Base-by-base conservation (phyloP, 148 eudicot genomes). In the Pouteria glomerata region DNA sequence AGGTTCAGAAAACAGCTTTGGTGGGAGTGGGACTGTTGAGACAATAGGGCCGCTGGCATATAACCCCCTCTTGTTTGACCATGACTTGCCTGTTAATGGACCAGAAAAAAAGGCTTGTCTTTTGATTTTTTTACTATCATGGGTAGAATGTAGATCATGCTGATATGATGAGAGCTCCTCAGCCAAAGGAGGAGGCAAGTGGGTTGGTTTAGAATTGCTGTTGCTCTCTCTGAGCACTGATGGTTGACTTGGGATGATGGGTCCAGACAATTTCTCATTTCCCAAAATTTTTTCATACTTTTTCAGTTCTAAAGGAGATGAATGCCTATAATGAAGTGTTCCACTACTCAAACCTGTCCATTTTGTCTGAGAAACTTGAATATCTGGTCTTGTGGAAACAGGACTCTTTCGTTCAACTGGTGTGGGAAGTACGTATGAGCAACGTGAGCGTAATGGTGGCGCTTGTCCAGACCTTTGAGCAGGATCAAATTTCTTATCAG, bases 391-490 rank as follows among this genome's bases (percentile, higher is more conserved):
- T 44, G 76, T 53, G 56, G 88, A 63, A 70, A 51, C 37, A 51
- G 82, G 68, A 72, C 61, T 64, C 67, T 80, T 92, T 26, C 79
- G 55, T 79, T 88, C 87, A 6, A 73, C 82, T 70, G 98, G 98
- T 39, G 89, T 91, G n/a, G 98, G 98, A 48, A 95, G 85, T 33
- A 73, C 93, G 74, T 95, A 95, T 0, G 97, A 67, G 45, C 10
- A 10, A 39, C 78, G 83, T 15, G 90, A 62, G 26, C 87, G 77
- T 41, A 84, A 86, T 63, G 85, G 89, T 70, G 76, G 81, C 69
- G 82, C 58, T 53, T 84, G 88, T 74, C 80, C 56, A 35, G 80
- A 76, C 60, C 86, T 87, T 68, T 85, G 89, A 60, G 82, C 71
- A 74, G 90, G 77, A 72, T 90, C 90, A 48, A 69, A 69, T 77